phyloP scores from a whole-genome alignment of 1,284 basidiomycete species.

The Cryptococcus depauperatus region DNA sequence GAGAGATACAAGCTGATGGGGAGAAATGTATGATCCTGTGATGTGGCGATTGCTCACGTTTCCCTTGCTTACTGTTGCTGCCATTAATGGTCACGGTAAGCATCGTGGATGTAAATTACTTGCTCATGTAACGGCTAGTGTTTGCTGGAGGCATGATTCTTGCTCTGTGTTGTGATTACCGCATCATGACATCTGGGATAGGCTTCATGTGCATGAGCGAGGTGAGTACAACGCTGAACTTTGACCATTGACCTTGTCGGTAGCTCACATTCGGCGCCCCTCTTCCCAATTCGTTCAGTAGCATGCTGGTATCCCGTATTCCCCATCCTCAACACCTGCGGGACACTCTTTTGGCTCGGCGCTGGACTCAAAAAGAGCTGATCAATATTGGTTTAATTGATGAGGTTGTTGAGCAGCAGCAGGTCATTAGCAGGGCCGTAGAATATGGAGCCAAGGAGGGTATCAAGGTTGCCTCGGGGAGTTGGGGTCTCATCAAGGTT shows the following conservation, averaged over 20 bases:
- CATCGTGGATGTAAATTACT: background rate
- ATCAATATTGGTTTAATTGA: conserved; percentile 64
- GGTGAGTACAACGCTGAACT: conserved; percentile 43
- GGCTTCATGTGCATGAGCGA: conserved; percentile 93
- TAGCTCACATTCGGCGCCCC: conserved; percentile 75
- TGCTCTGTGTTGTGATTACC: conserved; percentile 75
- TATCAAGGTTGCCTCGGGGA: conserved; percentile 45
- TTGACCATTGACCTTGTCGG: background rate
- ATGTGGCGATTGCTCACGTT: conserved; percentile 43
- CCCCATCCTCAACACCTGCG: conserved; percentile 57
- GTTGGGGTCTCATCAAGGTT: conserved; percentile 51
- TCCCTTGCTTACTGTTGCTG: conserved; percentile 60
- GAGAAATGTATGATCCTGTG: conserved; percentile 43
- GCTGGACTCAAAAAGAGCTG: conserved; percentile 70
- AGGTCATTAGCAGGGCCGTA: conserved; percentile 51
- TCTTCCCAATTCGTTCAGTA: conserved; percentile 64
- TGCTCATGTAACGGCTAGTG: conserved; percentile 41
- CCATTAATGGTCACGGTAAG: conserved; percentile 72
- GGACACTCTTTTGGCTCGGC: conserved; percentile 69
- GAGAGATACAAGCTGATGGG: background rate
- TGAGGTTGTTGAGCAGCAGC: conserved; percentile 52
- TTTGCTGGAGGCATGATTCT: conserved; percentile 81
- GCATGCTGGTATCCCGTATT: conserved; percentile 61
- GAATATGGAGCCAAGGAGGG: conserved; percentile 45
- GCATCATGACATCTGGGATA: conserved; percentile 74